These are phyloP conservation scores for Mycena vitilis DNA, from an alignment of 768 basidiomycete species.

Conservation along the genomic window DNA sequence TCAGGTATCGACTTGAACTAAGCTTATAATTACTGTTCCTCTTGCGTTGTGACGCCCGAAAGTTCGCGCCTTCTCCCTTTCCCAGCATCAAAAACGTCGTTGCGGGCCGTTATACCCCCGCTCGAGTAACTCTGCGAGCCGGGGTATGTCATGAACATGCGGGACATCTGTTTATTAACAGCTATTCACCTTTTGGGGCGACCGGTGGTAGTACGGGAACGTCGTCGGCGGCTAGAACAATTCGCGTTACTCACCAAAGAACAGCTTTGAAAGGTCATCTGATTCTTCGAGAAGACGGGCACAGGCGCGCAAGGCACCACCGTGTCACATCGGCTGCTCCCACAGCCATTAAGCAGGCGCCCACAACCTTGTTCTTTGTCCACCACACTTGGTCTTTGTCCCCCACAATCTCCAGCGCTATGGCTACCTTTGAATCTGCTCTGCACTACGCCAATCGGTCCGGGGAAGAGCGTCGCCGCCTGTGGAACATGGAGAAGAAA, in stretches of 20 bases:
- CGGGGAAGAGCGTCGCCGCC: constrained; percentile 24
- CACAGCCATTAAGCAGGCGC: constrained; percentile 12
- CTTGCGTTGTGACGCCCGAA: too few relatives aligned
- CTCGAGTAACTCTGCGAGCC: too few relatives aligned
- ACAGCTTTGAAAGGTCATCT: constrained; percentile 6
- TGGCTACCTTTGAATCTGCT: constrained; percentile 2
- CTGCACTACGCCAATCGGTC: constrained; percentile 1
- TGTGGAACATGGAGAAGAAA: constrained; percentile 27
- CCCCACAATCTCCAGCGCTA: not conserved
- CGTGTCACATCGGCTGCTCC: constrained; percentile 1
- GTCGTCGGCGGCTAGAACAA: not conserved
- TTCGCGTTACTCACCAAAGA: not conserved
- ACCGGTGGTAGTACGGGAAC: not conserved
- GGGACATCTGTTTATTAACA: too few relatives aligned
- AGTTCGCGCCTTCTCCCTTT: too few relatives aligned
- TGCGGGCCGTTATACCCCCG: too few relatives aligned
- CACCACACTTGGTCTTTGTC: not conserved
- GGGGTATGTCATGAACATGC: too few relatives aligned
- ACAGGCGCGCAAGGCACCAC: not conserved
- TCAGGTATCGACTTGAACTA: too few relatives aligned
- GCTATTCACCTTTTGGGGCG: not conserved
- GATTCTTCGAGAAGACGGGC: not conserved
- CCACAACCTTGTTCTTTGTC: constrained; percentile 9
- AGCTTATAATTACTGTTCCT: too few relatives aligned
- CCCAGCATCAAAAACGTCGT: too few relatives aligned